A percentile compares a stretch with the other conserved stretches of the same genome.
phyloP scores from a whole-genome alignment of 257 asterid genomes.

The Anisodus acutangulus region DNA sequence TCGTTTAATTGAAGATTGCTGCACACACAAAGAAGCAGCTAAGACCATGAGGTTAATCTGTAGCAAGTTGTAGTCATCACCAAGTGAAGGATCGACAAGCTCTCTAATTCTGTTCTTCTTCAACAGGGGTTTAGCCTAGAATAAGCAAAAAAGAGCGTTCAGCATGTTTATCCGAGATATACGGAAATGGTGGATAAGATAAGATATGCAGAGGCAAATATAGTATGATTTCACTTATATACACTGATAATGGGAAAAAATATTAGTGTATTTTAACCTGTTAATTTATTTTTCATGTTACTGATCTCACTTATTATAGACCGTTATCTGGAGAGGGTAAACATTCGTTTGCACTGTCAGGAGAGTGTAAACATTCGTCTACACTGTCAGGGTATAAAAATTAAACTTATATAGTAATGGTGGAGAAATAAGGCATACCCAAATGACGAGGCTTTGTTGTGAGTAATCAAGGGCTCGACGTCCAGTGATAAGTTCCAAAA shows the following conservation, averaged over 20 bases:
- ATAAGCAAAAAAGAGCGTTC: neutral
- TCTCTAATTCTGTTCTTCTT: constrained; percentile 80
- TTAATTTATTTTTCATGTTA: neutral
- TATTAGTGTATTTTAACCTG: neutral
- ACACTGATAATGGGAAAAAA: neutral
- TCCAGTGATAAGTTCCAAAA: constrained; percentile 88
- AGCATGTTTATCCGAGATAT: neutral
- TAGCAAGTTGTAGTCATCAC: constrained; percentile 51
- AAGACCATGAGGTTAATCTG: constrained; percentile 81
- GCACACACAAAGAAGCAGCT: constrained; percentile 84
- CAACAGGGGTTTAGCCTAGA: constrained; percentile 84
- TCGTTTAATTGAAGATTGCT: constrained; percentile 74
- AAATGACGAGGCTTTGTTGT: constrained; percentile 92
- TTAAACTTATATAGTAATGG: neutral
- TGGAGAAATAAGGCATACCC: constrained; percentile 60
- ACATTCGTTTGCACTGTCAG: neutral
- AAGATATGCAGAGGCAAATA: neutral
- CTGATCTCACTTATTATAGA: neutral
- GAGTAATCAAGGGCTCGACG: constrained; percentile 93
- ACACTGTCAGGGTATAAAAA: neutral
- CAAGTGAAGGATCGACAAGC: constrained; percentile 78
- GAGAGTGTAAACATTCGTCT: neutral
- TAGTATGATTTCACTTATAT: neutral
- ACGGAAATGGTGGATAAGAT: neutral
- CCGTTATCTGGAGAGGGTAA: neutral